Conservation (phyloP, 75 land plant species). For the Azolla pinnata region DNA sequence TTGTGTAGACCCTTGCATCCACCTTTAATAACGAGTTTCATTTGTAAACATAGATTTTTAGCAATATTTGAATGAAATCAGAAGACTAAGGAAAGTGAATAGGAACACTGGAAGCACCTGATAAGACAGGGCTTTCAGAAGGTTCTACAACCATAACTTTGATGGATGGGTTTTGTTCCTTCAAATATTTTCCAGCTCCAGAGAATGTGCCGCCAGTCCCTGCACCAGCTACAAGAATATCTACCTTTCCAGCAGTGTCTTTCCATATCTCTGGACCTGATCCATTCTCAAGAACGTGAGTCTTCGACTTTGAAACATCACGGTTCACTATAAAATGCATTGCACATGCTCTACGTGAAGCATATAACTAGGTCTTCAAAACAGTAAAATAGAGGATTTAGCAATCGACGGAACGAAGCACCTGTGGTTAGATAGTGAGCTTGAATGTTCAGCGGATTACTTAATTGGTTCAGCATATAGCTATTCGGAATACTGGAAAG, state of each 20-base stretch:
- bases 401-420: too few relatives aligned
- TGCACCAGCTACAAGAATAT: slow-evolving; percentile 28
- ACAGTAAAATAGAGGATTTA: too few relatives aligned
- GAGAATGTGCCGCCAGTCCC: slow-evolving; percentile 40
- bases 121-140: slow-evolving; percentile 29
- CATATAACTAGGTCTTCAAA: too few relatives aligned
- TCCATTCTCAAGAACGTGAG: too few relatives aligned
- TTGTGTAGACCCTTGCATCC: slow-evolving; percentile 15
- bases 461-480: slow-evolving; percentile 21
- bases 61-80: neutral
- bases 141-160: slow-evolving; percentile 30
- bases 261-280: slow-evolving; percentile 38
- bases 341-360: too few relatives aligned
- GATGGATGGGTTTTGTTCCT: slow-evolving; percentile 29
- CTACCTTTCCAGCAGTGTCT: slow-evolving; percentile 40
- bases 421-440: slow-evolving; percentile 35
- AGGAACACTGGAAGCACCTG: slow-evolving; percentile 16
- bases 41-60: neutral
- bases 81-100: neutral
- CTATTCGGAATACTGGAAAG: slow-evolving; percentile 20
- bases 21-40: slow-evolving; percentile 5
- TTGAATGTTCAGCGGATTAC: slow-evolving; percentile 23
- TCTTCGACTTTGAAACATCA: too few relatives aligned
- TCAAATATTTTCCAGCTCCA: slow-evolving; percentile 33
- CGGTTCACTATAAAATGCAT: too few relatives aligned